Conservation (phyloP, 805 yeast genomes). For the Wickerhamiella musiphila region DNA sequence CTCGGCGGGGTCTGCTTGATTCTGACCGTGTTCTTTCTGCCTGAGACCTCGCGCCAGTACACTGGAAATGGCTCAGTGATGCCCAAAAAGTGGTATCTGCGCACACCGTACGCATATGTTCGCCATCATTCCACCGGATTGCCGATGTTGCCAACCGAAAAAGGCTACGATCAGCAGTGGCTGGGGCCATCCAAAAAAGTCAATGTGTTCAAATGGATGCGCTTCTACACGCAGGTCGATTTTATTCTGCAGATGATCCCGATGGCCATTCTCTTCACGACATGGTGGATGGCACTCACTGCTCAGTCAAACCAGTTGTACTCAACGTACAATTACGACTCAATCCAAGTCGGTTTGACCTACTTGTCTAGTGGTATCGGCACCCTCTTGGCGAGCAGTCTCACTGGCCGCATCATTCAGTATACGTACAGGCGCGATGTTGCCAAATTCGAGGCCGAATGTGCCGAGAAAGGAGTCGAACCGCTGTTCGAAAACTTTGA, state of each 20-base stretch:
- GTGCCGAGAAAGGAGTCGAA: slow-evolving; percentile 16
- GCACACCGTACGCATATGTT: slow-evolving; percentile 14
- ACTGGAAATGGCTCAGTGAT: slow-evolving; percentile 58
- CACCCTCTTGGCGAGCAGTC: slow-evolving; percentile 43
- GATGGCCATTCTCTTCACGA: slow-evolving; percentile 43
- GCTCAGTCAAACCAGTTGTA: slow-evolving; percentile 41
- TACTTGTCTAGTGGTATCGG: slow-evolving; percentile 62
- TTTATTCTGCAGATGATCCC: slow-evolving; percentile 36
- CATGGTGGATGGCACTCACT: slow-evolving; percentile 58
- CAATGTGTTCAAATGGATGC: slow-evolving; percentile 22
- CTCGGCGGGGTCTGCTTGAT: slow-evolving; percentile 32
- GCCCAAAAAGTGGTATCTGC: slow-evolving; percentile 18
- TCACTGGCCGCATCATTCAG: slow-evolving; percentile 41
- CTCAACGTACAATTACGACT: slow-evolving; percentile 31
- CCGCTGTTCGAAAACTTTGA: slow-evolving; percentile 30
- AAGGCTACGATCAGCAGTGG: slow-evolving; percentile 12
- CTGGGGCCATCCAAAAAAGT: slow-evolving; percentile 8
- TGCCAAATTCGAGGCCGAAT: slow-evolving; percentile 10
- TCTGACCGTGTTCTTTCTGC: slow-evolving; percentile 26
- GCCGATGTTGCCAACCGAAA: slow-evolving; percentile 12
- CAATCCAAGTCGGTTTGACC: slow-evolving; percentile 50
- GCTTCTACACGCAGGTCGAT: slow-evolving; percentile 28
- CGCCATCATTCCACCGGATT: slow-evolving; percentile 12
- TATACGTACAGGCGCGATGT: slow-evolving; percentile 26
- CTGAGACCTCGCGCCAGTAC: slow-evolving; percentile 57